Base-by-base conservation (phyloP, 495 filamentous ascomycete species). In the Parmelia sp. region DNA sequence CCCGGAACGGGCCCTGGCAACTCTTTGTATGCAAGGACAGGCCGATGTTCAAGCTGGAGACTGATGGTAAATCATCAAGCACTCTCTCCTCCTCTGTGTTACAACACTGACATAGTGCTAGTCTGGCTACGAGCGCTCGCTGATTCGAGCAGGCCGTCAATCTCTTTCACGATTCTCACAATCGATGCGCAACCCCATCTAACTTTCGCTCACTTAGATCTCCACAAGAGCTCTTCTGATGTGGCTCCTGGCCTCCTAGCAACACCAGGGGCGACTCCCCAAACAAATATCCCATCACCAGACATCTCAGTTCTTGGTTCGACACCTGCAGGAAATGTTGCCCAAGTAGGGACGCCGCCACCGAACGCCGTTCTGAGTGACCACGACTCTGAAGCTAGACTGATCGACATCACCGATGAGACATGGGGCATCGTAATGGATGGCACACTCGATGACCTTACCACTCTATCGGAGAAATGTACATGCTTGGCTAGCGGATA, bases 401-500 rank as follows among this genome's bases (percentile, higher is more conserved):
- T 98, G 10, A 75, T 90, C 8, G 92, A 97, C 70, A 71, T 85
- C 36, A 83, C 83, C 27, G 92, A 97, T 62, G 88, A 92, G 60
- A 88, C 85, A 4, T 96, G 90, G 90, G 87, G 85, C 35, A 83
- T 91, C 27, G 75, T 96, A 21, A 77, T 92, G 53, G 78, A 76
- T 15, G 23, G 57, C 36, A 27, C 58, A 44, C 23, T 65, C 29
- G 76, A 80, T 0, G 88, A 92, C 72, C 82, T 27, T 4, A 75
- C 80, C 1, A 84, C 84, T 15, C 73, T 87, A 27, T 81, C 81
- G 9, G 86, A 89, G 61, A 81, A 86, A 65, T 82, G 82, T 60
- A 84, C 86, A 29, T 80, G 83, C 6, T 77, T 92, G 33, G 82
- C 84, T 35, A 89, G 86, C 67, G 90, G 89, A 25, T 89, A 90